phyloP scores from a whole-genome alignment of 257 asterid genomes.

The Coffea canephora region DNA sequence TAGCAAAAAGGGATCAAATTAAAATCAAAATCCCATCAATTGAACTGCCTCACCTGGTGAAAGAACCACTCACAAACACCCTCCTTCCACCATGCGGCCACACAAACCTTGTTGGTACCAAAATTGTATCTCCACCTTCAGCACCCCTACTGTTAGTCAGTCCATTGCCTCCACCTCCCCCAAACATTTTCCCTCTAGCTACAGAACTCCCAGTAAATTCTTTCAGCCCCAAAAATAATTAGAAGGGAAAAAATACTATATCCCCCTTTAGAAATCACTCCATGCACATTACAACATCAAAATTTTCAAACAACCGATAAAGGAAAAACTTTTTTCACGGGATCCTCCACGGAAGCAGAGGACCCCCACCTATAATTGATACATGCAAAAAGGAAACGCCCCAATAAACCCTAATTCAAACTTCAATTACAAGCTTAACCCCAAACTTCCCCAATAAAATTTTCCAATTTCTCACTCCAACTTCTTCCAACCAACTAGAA shows the following conservation, averaged over 20 bases:
- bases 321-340: conserved; percentile 1
- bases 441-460: not conserved
- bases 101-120: conserved; percentile 59
- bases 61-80: conserved; percentile 64
- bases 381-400: conserved; percentile 26
- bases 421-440: conserved; percentile 1
- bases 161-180: conserved; percentile 36
- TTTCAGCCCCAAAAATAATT: conserved; percentile 14
- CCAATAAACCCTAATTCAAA: conserved; percentile 24
- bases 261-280: conserved; percentile 13
- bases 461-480: conserved; percentile 1
- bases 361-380: conserved; percentile 29
- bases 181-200: conserved; percentile 43
- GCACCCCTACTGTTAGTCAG: conserved; percentile 29
- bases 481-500: conserved; percentile 1
- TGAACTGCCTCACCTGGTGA: conserved; percentile 50
- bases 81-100: conserved; percentile 79
- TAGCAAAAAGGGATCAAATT: not conserved
- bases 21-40: conserved; percentile 18
- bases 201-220: conserved; percentile 9
- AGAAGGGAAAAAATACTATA: not conserved
- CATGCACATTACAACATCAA: conserved; percentile 12
- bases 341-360: conserved; percentile 43
- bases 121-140: conserved; percentile 31
- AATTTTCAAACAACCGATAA: conserved; percentile 10